Base-by-base conservation (phyloP, 2,329 filamentous ascomycete species). In the Curvularia sp. region DNA sequence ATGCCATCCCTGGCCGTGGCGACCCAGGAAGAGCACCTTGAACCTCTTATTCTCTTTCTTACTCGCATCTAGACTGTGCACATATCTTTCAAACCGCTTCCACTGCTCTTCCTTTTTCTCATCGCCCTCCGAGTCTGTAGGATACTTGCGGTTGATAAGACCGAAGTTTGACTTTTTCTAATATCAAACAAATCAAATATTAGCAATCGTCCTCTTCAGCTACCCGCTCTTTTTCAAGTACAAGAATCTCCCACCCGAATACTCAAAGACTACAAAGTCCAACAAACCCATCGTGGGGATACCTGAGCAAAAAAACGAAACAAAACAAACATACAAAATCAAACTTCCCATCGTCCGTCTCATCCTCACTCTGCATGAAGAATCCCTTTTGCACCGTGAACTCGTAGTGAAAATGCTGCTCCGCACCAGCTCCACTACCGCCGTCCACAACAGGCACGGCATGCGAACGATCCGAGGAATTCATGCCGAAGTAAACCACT, bases 1-100 rank as follows among this genome's bases (percentile, higher is more conserved):
- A 70, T 88, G 84, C 57, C 78, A 80, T 0, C 89, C 89, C 74
- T 92, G 83, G 9, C 89, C 89, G 72, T 92, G 89, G 38, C 89
- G 84, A 19, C 85, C 89, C 68, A 90, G 80, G 73, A 88, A 88
- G 21, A 92, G 72, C 7, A 92, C 80, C 74, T 91, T 91, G 78
- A 88, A 89, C 13, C 80, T 76, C 5, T 81, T 80, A 27, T 78
- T 79, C 2, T 75, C 69, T n/a, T 65, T 69, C 18, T 65, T 66
- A 1, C 72, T 72, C 1, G 79, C 72, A 71, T 87, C 86, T 21
- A 90, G 71, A 25, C 80, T 73, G 15, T 79, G 65, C 6, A 90
- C 80, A 62, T 86, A 85, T 46, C 80, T 70, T 52, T 80, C 80
- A 64, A 91, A 89, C n/a, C 84, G 81, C 70, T 84, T 76, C 88